Evolutionary conservation across 2,329 filamentous ascomycete genomes (phyloP).

Genomic region (Fusarium euwallaceae): DNA sequence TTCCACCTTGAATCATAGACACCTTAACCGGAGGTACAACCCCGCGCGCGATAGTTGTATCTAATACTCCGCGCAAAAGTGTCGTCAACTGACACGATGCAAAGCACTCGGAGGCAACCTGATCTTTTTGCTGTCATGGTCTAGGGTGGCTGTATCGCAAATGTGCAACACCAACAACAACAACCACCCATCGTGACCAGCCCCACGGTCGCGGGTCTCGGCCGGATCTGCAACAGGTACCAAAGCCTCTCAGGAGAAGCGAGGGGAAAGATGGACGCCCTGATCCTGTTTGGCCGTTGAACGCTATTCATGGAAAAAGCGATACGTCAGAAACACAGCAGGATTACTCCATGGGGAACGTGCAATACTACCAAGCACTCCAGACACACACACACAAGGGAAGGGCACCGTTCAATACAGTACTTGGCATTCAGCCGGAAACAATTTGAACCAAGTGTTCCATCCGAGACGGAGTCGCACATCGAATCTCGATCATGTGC

Average conservation of each 20-base stretch:
- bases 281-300: neutral
- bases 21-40: neutral
- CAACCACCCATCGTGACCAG: neutral
- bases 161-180: neutral
- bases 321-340: constrained; percentile 27
- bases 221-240: constrained; percentile 1
- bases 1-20: neutral
- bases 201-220: neutral
- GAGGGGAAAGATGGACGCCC: neutral
- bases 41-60: neutral
- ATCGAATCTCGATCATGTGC: constrained; percentile 33
- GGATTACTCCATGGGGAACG: constrained; percentile 21
- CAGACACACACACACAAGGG: neutral
- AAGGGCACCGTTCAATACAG: constrained; percentile 14
- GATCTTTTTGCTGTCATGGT: neutral
- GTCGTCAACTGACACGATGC: neutral
- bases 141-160: neutral
- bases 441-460: neutral
- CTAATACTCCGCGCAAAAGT: neutral
- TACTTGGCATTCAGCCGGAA: constrained; percentile 19
- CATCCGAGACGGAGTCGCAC: constrained; percentile 13
- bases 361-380: neutral
- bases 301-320: neutral
- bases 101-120: neutral
- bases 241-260: neutral